A percentile compares a stretch with the other conserved stretches of the same genome.
Evolutionary conservation across 2,329 filamentous ascomycete genomes (phyloP).

Genomic region (Fusarium sambucinum): DNA sequence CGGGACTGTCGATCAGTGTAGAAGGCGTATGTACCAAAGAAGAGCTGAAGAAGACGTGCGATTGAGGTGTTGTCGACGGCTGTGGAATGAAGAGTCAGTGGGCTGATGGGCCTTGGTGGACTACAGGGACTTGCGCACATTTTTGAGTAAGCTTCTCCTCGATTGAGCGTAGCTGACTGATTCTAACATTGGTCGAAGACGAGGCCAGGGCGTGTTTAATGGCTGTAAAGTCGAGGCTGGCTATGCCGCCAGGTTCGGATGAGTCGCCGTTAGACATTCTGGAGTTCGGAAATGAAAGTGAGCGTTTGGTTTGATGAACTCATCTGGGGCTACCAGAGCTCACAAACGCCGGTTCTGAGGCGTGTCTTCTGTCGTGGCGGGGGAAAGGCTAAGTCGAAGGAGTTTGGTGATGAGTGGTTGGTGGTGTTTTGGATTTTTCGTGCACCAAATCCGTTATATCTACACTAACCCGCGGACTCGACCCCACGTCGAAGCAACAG

Average conservation of each 20-base stretch:
- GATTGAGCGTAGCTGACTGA: constrained; percentile 65
- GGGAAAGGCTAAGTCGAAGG: constrained; percentile 6
- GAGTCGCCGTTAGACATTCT: constrained; percentile 54
- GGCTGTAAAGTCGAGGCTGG: constrained; percentile 63
- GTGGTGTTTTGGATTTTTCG: constrained; percentile 36
- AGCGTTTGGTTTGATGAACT: constrained; percentile 44
- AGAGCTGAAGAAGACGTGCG: constrained; percentile 71
- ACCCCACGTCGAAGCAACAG: constrained; percentile 40
- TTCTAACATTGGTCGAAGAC: constrained; percentile 70
- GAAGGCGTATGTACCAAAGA: constrained; percentile 88
- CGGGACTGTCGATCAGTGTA: constrained; percentile 90
- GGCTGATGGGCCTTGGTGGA: constrained; percentile 16
- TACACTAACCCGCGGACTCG: constrained; percentile 21
- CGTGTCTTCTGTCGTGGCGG: constrained; percentile 27
- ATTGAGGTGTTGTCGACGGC: constrained; percentile 64
- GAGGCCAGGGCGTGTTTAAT: constrained; percentile 67
- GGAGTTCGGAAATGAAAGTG: constrained; percentile 42
- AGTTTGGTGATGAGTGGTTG: constrained; percentile 24
- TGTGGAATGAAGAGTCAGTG: constrained; percentile 48
- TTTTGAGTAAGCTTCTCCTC: constrained; percentile 68
- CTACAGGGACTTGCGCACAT: constrained; percentile 56
- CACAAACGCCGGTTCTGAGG: constrained; percentile 30
- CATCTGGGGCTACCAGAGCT: constrained; percentile 53
- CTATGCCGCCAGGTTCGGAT: constrained; percentile 59
- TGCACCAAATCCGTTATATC: constrained; percentile 42